These are phyloP conservation scores for Penicillium expansum DNA, from an alignment of 2,329 filamentous ascomycete species.

Conservation along the genomic window DNA sequence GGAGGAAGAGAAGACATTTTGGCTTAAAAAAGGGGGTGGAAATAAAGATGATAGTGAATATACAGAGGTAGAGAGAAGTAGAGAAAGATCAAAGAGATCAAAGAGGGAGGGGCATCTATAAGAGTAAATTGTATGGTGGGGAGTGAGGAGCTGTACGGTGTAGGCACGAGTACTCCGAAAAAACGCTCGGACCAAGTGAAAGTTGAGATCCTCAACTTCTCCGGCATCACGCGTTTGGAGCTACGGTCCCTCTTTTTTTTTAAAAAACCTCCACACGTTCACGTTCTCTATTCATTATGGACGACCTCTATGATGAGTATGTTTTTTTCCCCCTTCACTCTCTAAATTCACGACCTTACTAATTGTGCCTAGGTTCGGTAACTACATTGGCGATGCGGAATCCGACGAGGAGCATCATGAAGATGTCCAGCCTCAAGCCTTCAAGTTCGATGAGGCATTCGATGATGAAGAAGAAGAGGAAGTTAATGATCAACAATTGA, in stretches of 20 bases:
- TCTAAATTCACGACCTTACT: slow-evolving; percentile 20
- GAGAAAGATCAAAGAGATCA: neutral
- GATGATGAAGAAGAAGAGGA: slow-evolving; percentile 61
- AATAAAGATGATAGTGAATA: neutral
- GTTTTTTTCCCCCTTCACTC: slow-evolving; percentile 10
- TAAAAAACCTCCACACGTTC: slow-evolving; percentile 13
- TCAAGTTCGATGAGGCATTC: slow-evolving; percentile 70
- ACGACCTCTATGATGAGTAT: slow-evolving; percentile 96
- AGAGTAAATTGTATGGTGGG: slow-evolving; percentile 10
- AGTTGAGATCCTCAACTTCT: slow-evolving; percentile 22
- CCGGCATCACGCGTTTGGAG: slow-evolving; percentile 21
- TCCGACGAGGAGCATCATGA: slow-evolving; percentile 81
- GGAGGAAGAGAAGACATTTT: slow-evolving; percentile 74
- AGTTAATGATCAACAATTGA: slow-evolving; percentile 73
- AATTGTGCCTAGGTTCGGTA: slow-evolving; percentile 70
- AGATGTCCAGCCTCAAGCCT: slow-evolving; percentile 73
- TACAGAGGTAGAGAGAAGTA: neutral
- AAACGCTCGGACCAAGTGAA: slow-evolving; percentile 23
- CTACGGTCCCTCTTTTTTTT: slow-evolving; percentile 9
- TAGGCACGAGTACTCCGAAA: slow-evolving; percentile 24
- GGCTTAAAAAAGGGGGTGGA: neutral
- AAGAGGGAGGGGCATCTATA: slow-evolving; percentile 11
- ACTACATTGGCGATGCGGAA: slow-evolving; percentile 93
- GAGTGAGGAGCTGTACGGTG: slow-evolving; percentile 30
- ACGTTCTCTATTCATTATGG: slow-evolving; percentile 56